Conservation (phyloP, 2,329 filamentous ascomycete genomes). For the Diaporthe helianthi region DNA sequence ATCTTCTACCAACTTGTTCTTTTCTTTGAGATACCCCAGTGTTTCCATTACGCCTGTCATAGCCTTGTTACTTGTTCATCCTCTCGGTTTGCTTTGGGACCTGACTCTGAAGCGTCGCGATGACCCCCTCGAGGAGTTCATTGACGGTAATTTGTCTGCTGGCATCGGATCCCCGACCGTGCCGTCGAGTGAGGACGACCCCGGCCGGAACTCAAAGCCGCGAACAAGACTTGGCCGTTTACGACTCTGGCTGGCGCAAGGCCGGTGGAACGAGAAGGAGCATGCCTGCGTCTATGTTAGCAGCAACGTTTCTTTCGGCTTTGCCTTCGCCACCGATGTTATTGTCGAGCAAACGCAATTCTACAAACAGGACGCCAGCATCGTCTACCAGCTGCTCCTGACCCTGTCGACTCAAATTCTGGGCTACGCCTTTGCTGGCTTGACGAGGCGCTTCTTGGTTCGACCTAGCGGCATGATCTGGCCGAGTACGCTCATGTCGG, state of each 20-base stretch:
- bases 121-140: constrained; percentile 56
- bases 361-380: constrained; percentile 80
- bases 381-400: constrained; percentile 81
- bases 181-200: constrained; percentile 26
- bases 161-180: constrained; percentile 33
- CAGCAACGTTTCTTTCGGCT: constrained; percentile 89
- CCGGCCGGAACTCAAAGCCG: constrained; percentile 21
- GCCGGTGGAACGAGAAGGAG: constrained; percentile 86
- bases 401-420: constrained; percentile 87
- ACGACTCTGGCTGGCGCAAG: constrained; percentile 79
- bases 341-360: constrained; percentile 91
- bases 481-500: constrained; percentile 87
- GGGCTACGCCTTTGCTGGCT: constrained; percentile 84
- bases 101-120: constrained; percentile 70
- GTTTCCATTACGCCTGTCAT: constrained; percentile 91
- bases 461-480: constrained; percentile 90
- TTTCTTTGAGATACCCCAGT: constrained; percentile 88
- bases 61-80: constrained; percentile 83
- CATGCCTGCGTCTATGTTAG: constrained; percentile 89
- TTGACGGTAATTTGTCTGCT: constrained; percentile 48
- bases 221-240: constrained; percentile 49
- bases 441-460: constrained; percentile 82
- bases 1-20: constrained; percentile 86
- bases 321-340: constrained; percentile 87
- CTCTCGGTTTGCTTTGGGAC: constrained; percentile 83